These are phyloP conservation scores for Xylaria castorea DNA, from an alignment of 495 filamentous ascomycete species.

Conservation along the genomic window DNA sequence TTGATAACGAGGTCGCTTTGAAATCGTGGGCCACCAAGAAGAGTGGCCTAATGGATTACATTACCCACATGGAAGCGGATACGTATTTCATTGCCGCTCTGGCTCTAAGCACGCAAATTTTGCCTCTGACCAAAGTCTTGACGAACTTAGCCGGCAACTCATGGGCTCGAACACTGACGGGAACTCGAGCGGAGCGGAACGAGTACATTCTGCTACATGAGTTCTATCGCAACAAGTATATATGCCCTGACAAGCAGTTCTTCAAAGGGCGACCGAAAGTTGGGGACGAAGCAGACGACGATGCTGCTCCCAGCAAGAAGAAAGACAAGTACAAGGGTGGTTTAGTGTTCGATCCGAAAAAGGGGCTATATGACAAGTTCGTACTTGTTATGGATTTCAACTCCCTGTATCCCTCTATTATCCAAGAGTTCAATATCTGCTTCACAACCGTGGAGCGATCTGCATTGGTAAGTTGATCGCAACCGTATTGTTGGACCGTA, in stretches of 20 bases:
- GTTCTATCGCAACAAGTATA: conserved; percentile 94
- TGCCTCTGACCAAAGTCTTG: conserved; percentile 91
- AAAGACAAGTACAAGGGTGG: conserved; percentile 99
- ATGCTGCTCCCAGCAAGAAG: conserved; percentile 87
- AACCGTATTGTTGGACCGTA: conserved; percentile 11
- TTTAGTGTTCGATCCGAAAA: conserved; percentile 97
- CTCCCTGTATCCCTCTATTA: conserved; percentile 97
- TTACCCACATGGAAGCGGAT: conserved; percentile 90
- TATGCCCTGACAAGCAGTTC: conserved; percentile 90
- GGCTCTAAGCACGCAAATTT: conserved; percentile 85
- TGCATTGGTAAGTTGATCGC: conserved; percentile 56
- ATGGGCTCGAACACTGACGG: conserved; percentile 94
- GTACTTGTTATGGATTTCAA: conserved; percentile 99
- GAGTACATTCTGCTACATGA: conserved; percentile 99
- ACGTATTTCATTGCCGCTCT: conserved; percentile 95
- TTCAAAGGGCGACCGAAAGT: conserved; percentile 72
- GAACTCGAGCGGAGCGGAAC: conserved; percentile 95
- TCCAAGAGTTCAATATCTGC: conserved; percentile 99
- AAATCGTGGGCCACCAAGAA: conserved; percentile 86
- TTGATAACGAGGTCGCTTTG: conserved; percentile 86
- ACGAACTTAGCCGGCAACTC: conserved; percentile 98
- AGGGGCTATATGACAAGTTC: conserved; percentile 94
- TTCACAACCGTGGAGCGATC: conserved; percentile 92
- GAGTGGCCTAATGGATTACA: conserved; percentile 88
- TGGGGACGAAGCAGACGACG: conserved; percentile 67